Evolutionary conservation across 2,329 filamentous ascomycete genomes (phyloP), one percentile per base, ranked within the genome.

Genomic region (Plenodomus biglobosus): DNA sequence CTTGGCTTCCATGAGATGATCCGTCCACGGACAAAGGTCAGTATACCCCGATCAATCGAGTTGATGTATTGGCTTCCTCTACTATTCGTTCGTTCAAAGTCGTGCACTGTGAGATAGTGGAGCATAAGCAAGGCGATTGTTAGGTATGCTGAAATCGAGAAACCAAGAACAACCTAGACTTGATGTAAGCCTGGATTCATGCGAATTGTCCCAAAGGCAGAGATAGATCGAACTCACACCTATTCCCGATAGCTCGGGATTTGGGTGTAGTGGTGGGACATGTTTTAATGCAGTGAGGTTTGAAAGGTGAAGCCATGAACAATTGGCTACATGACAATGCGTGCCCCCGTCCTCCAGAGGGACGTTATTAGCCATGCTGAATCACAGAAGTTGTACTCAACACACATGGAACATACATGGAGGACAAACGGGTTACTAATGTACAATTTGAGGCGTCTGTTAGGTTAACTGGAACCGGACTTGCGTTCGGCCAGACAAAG

Each of bases 101-200:
- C 21, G 37, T 46, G 43, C 15, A 58, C 50, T 2, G 50, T 53
- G 17, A 58, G 21, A 36, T 58, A 58, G 40, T 59, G 53, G 7
- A 62, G 46, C 2, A 62, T 38, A 8, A 64, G 53, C 1, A 64
- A 45, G 1, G 42, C n/a, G 4, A 65, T 42, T 1, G 61, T 64
- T 7, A 65, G 42, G 37, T 65, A 65, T 13, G 61, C 56, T 13
- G 58, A 60, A 11, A 63, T 51, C 8, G 62, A 62, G 46, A 64
- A 65, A 2, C 62, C 62, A 2, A 64, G 45, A 22, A 63, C 59
- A n/a, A 63, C 62, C 58, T 64, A 32, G 20, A 24, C 30, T 16
- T 16, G 4, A 24, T 6, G 18, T 30, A 46, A 10, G 27, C 15
- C 3, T n/a, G 35, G 0, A 15, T 2, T 27, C 8, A 21, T 21